Evolutionary conservation across 2,329 filamentous ascomycete species (phyloP).

Genomic region (Trichoderma gracile): DNA sequence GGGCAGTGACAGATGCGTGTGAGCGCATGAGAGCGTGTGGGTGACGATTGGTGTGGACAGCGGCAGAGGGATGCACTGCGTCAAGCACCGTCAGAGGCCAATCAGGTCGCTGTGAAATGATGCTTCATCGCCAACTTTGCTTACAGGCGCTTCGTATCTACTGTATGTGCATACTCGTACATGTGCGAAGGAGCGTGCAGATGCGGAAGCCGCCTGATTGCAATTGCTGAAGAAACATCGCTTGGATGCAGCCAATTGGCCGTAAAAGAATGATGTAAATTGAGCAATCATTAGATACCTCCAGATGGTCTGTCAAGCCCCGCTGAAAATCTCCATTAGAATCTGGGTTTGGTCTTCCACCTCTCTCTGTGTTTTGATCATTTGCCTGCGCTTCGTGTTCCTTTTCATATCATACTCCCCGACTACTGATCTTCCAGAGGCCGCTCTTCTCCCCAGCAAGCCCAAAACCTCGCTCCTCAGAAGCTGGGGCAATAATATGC

Average conservation of each 20-base stretch:
- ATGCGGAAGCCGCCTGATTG: not conserved
- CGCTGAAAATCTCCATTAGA: not conserved
- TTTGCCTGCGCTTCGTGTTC: not conserved
- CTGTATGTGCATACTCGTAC: no score
- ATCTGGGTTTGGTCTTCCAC: not conserved
- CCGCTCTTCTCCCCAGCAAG: not conserved
- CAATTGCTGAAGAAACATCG: not conserved
- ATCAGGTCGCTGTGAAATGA: conserved; percentile 21
- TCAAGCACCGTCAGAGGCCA: not conserved
- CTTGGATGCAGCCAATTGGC: not conserved
- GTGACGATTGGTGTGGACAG: not conserved
- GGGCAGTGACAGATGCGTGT: not conserved
- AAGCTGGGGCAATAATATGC: not conserved
- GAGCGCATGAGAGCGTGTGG: no score
- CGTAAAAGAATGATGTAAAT: not conserved
- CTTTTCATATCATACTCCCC: no score
- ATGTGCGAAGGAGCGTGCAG: not conserved
- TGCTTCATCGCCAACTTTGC: not conserved
- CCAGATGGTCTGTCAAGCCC: not conserved
- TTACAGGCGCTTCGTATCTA: not conserved
- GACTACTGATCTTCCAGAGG: no score
- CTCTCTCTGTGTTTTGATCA: not conserved
- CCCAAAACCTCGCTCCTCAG: not conserved
- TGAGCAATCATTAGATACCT: no score
- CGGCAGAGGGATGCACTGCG: not conserved